phyloP scores from a whole-genome alignment of 495 filamentous ascomycete species.

The Podospora pseudopauciseta region DNA sequence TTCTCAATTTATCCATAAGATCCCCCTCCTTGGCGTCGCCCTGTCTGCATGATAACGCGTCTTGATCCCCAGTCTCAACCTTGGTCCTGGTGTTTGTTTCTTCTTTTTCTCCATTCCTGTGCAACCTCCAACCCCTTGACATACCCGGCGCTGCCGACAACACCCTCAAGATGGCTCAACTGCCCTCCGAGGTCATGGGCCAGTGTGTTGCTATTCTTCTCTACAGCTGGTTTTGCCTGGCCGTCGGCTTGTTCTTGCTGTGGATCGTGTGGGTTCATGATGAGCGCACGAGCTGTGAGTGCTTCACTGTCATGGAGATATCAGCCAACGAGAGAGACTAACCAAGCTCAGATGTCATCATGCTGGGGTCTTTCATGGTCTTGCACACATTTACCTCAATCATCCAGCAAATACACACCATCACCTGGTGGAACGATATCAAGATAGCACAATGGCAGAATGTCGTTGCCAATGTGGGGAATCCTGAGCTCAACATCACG shows the following conservation, averaged over 20 bases:
- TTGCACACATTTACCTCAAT: constrained; percentile 42
- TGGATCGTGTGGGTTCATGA: constrained; percentile 43
- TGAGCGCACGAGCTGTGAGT: constrained; percentile 47
- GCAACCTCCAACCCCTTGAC: not conserved
- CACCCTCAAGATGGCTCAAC: constrained; percentile 34
- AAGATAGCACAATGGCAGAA: constrained; percentile 43
- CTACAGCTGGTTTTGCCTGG: constrained; percentile 43
- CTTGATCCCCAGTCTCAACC: not conserved
- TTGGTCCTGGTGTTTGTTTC: not conserved
- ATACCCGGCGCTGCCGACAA: not conserved
- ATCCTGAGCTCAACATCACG: constrained; percentile 45
- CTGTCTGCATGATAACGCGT: not conserved
- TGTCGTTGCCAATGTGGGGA: constrained; percentile 31
- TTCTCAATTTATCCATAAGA: not conserved
- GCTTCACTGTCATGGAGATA: not conserved
- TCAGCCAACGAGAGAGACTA: not conserved
- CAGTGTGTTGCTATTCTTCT: constrained; percentile 37
- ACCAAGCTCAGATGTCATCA: constrained; percentile 37
- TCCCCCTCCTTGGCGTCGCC: not conserved
- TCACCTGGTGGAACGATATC: constrained; percentile 39
- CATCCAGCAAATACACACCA: constrained; percentile 46
- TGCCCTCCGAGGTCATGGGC: constrained; percentile 40
- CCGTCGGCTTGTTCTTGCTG: constrained; percentile 33
- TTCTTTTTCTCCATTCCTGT: not conserved
- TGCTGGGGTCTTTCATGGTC: constrained; percentile 39